Percentiles rank a stretch among this genome's conserved stretches.
Evolutionary conservation across 2,329 filamentous ascomycete species (phyloP).

Genomic region (Fusarium keratoplasticum): DNA sequence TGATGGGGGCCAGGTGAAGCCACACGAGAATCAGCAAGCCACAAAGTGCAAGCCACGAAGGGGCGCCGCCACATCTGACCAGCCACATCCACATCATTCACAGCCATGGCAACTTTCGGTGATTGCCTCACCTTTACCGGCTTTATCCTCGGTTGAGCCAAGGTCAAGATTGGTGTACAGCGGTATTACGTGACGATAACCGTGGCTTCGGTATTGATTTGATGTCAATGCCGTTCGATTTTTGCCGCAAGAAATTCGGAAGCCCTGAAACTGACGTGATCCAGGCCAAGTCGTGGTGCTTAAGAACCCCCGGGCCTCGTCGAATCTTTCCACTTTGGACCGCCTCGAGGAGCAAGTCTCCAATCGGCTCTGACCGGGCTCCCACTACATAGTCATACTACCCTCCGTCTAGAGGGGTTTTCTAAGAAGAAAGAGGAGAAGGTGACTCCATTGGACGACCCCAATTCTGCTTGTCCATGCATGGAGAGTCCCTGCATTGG

Average conservation of each 20-base stretch:
- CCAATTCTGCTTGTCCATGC: not conserved
- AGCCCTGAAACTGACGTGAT: not conserved
- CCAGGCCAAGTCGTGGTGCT: not conserved
- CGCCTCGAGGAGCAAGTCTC: not conserved
- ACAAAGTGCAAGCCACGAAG: not conserved
- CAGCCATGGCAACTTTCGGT: not conserved
- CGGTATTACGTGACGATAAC: not conserved
- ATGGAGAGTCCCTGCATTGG: not conserved
- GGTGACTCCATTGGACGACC: not conserved
- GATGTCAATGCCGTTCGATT: not conserved
- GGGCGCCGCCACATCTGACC: not conserved
- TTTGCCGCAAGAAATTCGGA: not conserved
- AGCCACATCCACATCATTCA: conserved; percentile 6
- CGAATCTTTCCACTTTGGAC: not conserved
- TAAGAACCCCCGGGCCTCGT: not conserved
- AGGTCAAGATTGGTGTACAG: not conserved
- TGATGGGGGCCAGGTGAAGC: not conserved
- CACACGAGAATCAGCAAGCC: conserved; percentile 4
- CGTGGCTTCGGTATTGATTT: not conserved
- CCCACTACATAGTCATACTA: not conserved
- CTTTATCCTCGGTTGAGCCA: not conserved
- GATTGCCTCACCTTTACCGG: conserved; percentile 1
- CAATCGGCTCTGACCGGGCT: not conserved
- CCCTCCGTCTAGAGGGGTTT: not conserved
- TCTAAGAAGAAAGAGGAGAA: not conserved